Evolutionary conservation across 2,329 filamentous ascomycete genomes (phyloP).

Genomic region (Aspergillus sp.): DNA sequence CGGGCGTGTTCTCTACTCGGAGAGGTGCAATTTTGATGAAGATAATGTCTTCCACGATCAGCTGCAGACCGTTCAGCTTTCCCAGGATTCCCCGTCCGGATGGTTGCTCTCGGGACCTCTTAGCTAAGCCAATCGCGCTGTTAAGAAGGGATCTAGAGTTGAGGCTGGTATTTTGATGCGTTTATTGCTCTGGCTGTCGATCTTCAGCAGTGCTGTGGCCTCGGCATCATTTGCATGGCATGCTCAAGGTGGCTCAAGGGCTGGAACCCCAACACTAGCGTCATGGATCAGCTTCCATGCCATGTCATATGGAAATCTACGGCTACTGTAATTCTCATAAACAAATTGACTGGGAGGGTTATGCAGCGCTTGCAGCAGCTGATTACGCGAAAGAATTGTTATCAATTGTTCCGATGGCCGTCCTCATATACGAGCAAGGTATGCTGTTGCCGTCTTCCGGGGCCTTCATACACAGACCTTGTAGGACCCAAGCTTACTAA

Average conservation of each 20-base stretch:
- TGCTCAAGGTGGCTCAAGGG: slow-evolving; percentile 1
- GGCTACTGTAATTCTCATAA: no score
- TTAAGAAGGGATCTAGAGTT: slow-evolving; percentile 2
- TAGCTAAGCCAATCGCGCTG: slow-evolving; percentile 3
- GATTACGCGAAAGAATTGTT: no score
- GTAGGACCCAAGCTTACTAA: no score
- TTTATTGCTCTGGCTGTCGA: slow-evolving; percentile 4
- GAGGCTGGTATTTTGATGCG: slow-evolving; percentile 1
- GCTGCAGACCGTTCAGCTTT: slow-evolving; percentile 5
- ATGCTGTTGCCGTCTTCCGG: no score
- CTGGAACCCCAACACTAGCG: background rate
- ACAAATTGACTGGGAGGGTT: no score
- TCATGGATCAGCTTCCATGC: no score
- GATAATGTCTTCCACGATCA: slow-evolving; percentile 2
- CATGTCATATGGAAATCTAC: no score
- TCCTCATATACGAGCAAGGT: no score
- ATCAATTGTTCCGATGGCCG: no score
- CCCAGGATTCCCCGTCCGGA: background rate
- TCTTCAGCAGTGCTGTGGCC: slow-evolving; percentile 2
- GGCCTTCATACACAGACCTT: no score
- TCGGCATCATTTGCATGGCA: slow-evolving; percentile 2
- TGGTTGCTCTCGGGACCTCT: slow-evolving; percentile 4
- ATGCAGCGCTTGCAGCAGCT: no score
- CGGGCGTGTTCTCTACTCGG: no score
- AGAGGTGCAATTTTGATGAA: slow-evolving; percentile 2